phyloP scores from a whole-genome alignment of 345 rosid species.

The Raphanus sativus region DNA sequence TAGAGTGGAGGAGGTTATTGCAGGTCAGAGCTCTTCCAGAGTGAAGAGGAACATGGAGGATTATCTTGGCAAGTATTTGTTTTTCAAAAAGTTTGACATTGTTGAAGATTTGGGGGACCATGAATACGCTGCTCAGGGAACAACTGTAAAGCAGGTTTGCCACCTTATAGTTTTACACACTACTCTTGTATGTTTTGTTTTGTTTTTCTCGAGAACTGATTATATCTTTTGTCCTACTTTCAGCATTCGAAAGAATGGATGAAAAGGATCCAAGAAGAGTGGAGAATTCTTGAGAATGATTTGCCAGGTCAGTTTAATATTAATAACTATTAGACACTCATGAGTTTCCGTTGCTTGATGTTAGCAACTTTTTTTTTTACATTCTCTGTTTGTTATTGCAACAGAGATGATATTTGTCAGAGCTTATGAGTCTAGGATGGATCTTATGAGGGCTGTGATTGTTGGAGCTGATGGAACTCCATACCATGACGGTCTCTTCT shows the following conservation, averaged over 20 bases:
- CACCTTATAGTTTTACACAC: conserved; percentile 1
- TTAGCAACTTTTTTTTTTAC: background rate
- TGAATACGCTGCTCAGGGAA: conserved; percentile 43
- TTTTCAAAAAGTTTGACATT: conserved; percentile 74
- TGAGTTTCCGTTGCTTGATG: background rate
- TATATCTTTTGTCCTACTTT: conserved; percentile 3
- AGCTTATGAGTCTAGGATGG: conserved; percentile 92
- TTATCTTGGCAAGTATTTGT: conserved; percentile 48
- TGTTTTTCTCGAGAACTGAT: background rate
- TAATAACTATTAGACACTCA: background rate
- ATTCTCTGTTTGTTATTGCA: background rate
- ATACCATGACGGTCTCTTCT: conserved; percentile 91
- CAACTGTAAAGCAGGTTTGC: conserved; percentile 56
- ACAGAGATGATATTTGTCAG: conserved; percentile 86
- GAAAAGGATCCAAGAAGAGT: conserved; percentile 81
- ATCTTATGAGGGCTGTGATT: conserved; percentile 87
- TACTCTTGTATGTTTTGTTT: background rate
- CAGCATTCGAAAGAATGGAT: conserved; percentile 71
- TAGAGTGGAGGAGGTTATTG: conserved; percentile 17
- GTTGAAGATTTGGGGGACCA: conserved; percentile 79
- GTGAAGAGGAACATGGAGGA: conserved; percentile 46
- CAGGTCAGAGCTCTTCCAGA: conserved; percentile 26
- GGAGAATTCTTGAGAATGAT: conserved; percentile 83
- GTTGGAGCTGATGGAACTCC: conserved; percentile 95
- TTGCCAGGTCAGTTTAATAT: conserved; percentile 62